Evolutionary conservation across 106 monocot genomes (phyloP).

Genomic region (Agapanthus africanus): DNA sequence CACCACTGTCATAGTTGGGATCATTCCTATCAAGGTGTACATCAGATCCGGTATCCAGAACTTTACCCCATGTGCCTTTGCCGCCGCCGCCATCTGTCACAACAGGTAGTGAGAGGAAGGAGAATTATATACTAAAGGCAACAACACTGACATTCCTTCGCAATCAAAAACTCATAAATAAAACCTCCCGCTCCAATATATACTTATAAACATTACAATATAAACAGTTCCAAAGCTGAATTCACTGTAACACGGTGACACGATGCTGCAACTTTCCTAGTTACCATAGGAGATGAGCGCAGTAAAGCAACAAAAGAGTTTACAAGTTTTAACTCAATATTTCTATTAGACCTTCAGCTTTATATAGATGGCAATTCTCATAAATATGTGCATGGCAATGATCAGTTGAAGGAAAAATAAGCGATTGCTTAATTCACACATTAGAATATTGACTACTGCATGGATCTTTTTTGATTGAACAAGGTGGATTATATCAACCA

Average conservation of each 20-base stretch:
- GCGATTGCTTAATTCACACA: too few relatives aligned
- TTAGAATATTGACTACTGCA: too few relatives aligned
- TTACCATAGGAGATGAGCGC: too few relatives aligned
- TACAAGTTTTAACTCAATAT: too few relatives aligned
- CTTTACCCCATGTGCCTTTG: slow-evolving; percentile 99
- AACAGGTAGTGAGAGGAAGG: not conserved
- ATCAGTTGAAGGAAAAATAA: too few relatives aligned
- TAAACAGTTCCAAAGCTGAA: not conserved
- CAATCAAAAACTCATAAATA: not conserved
- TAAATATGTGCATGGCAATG: too few relatives aligned
- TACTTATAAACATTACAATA: not conserved
- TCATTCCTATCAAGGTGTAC: slow-evolving; percentile 71
- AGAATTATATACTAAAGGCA: not conserved
- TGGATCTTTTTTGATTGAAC: too few relatives aligned
- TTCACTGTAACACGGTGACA: not conserved
- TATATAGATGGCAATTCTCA: too few relatives aligned
- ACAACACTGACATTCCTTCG: not conserved
- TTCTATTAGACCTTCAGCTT: too few relatives aligned
- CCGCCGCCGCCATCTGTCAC: slow-evolving; percentile 89
- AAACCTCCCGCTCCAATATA: not conserved
- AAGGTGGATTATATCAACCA: too few relatives aligned
- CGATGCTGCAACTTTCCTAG: too few relatives aligned
- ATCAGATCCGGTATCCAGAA: slow-evolving; percentile 59
- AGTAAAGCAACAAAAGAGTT: too few relatives aligned
- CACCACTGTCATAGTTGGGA: slow-evolving; percentile 96